These are phyloP conservation scores for Coemansia sp. DNA, from an alignment of 192 early-diverging fungal genomes.

Conservation along the genomic window DNA sequence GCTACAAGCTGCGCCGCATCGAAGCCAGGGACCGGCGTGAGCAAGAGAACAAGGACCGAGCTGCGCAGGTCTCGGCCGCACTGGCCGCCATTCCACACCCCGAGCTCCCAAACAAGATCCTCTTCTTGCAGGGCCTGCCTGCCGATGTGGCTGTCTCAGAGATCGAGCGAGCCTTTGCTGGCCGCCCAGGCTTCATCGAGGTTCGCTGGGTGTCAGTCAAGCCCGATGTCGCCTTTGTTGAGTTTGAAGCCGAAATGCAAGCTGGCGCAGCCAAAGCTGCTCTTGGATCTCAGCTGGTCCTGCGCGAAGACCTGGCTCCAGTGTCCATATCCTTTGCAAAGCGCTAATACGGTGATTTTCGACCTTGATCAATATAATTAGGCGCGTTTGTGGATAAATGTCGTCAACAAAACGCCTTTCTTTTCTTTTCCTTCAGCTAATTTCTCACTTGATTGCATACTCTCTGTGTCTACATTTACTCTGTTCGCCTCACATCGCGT, in stretches of 20 bases:
- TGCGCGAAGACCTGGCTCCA: slow-evolving; percentile 18
- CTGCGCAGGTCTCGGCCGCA: slow-evolving; percentile 2
- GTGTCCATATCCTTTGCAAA: slow-evolving; percentile 44
- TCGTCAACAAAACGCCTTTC: background rate
- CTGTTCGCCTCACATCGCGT: background rate
- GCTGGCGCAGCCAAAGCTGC: slow-evolving; percentile 78
- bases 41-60: slow-evolving; percentile 13
- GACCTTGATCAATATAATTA: background rate
- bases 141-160: slow-evolving; percentile 67
- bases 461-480: background rate
- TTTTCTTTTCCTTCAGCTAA: slow-evolving; percentile 8
- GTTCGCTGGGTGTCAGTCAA: slow-evolving; percentile 92
- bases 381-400: background rate
- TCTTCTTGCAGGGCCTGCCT: slow-evolving; percentile 92
- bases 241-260: slow-evolving; percentile 88
- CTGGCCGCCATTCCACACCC: slow-evolving; percentile 70
- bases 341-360: slow-evolving; percentile 5
- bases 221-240: slow-evolving; percentile 95
- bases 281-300: slow-evolving; percentile 44
- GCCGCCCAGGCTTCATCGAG: slow-evolving; percentile 90
- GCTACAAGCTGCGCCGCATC: slow-evolving; percentile 25
- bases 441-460: background rate
- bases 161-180: slow-evolving; percentile 65
- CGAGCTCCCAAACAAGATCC: slow-evolving; percentile 88
- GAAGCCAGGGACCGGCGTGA: slow-evolving; percentile 34